Base-by-base conservation (phyloP, 2,329 filamentous ascomycete species). In the Nemania bipapillata region DNA sequence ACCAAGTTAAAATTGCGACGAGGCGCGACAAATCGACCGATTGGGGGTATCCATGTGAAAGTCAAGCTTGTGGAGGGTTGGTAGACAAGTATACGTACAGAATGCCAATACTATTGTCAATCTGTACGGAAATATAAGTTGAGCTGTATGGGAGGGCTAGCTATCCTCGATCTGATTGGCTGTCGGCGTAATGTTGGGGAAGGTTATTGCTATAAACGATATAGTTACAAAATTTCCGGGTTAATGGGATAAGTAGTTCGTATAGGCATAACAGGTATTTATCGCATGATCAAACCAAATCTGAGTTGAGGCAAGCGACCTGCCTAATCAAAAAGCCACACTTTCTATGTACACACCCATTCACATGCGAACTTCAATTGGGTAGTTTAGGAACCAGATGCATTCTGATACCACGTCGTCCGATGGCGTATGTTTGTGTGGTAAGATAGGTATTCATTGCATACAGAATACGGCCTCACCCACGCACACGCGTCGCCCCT, bases 21-120 rank as follows among this genome's bases (percentile, higher is more conserved):
- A 22, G 70, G 68, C 1, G 62, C 63, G n/a, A 72, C 68, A 9
- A 69, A 65, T n/a, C 65, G 68, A 20, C 70, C 70, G 26, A 12
- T 56, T 15, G n/a, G 58, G 4, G 70, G 70, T 15, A 3, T 70
- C 2, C 22, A 49, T 0, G 63, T 72, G 15, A 69, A 72, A n/a
- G 60, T 72, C 17, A 32, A 50, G 11, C 62, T 58, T 15, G 65
- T 72, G 7, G 68, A 64, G 30, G 65, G 65, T 3, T 68, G 68
- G 68, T 70, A n/a, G 12, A 30, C 11, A 35, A 6, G 32, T 35
- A 35, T 11, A 6, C 5, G 32, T 35, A 35, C 32, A 35, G 32
- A 35, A 35, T 35, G 32, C 11, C 32, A 6, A 35, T 35, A 35
- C n/a, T n/a, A n/a, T n/a, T n/a, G n/a, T n/a, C n/a, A n/a, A n/a